phyloP scores from a whole-genome alignment of 2,329 filamentous ascomycete genomes.

The Verticillium klebahnii region DNA sequence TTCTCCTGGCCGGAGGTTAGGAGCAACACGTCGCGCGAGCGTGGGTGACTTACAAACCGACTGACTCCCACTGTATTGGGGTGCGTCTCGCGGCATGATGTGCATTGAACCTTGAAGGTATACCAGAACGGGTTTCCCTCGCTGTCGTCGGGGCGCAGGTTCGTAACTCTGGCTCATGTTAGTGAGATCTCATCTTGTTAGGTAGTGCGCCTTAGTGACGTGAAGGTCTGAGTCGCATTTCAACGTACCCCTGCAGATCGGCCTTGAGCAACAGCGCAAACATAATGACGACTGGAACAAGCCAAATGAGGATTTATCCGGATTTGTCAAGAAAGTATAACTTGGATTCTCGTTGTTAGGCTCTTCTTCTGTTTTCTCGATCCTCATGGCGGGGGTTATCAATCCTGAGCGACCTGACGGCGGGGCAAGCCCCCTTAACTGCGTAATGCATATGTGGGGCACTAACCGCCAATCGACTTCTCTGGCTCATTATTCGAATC shows the following conservation, averaged over 20 bases:
- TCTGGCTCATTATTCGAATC: constrained; percentile 1
- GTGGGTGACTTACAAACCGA: constrained; percentile 66
- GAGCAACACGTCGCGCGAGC: no score
- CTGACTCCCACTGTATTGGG: constrained; percentile 81
- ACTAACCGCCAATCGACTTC: not conserved
- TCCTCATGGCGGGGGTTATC: not conserved
- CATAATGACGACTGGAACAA: constrained; percentile 39
- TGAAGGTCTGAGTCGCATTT: not conserved
- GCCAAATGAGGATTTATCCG: not conserved
- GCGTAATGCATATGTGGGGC: not conserved
- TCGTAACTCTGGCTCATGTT: constrained; percentile 65
- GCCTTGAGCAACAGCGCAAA: constrained; percentile 62
- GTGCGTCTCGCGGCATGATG: constrained; percentile 90
- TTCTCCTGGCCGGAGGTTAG: constrained; percentile 55
- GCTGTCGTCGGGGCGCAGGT: constrained; percentile 80
- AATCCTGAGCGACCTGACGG: not conserved
- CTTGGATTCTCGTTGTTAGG: not conserved
- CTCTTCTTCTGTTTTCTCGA: not conserved
- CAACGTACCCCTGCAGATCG: constrained; percentile 61
- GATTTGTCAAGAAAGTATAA: not conserved
- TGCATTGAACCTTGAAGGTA: constrained; percentile 97
- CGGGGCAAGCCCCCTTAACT: not conserved
- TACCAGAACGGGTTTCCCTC: constrained; percentile 86
- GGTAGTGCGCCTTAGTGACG: not conserved
- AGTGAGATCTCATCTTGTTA: not conserved